Evolutionary conservation across 371 early-diverging fungal genomes (phyloP).

Genomic region (Dichotomocladium elegans): DNA sequence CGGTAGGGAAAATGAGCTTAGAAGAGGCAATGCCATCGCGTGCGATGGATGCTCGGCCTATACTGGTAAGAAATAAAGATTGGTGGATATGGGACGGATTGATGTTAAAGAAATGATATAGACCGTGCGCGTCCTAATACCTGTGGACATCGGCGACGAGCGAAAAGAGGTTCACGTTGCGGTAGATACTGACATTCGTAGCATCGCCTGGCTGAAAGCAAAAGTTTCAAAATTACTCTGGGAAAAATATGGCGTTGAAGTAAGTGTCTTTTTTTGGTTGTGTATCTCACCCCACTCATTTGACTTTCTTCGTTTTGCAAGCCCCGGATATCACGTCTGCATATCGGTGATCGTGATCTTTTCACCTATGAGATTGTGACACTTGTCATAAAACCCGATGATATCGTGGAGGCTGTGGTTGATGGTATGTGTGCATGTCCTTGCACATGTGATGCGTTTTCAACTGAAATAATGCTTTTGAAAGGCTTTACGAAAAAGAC

Average conservation of each 20-base stretch:
- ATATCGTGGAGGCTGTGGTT: neutral
- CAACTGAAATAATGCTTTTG: too few relatives aligned
- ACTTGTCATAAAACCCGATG: neutral
- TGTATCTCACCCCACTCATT: too few relatives aligned
- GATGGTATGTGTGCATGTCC: slow-evolving; percentile 11
- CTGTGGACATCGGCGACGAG: neutral
- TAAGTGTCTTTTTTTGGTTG: neutral
- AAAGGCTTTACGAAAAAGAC: slow-evolving; percentile 16
- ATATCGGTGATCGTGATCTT: neutral
- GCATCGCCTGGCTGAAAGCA: slow-evolving; percentile 13
- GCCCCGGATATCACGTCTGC: neutral
- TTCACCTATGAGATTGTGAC: neutral
- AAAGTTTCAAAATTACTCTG: slow-evolving; percentile 19
- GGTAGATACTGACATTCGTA: slow-evolving; percentile 7
- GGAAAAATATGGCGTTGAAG: slow-evolving; percentile 24
- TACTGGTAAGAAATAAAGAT: too few relatives aligned
- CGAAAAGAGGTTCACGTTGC: slow-evolving; percentile 6
- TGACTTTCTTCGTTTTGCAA: neutral
- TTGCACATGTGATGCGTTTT: too few relatives aligned
- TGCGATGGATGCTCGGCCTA: too few relatives aligned
- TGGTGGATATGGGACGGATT: too few relatives aligned
- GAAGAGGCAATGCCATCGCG: too few relatives aligned
- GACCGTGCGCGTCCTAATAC: slow-evolving; percentile 7
- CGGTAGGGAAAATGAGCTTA: too few relatives aligned
- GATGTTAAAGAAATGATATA: too few relatives aligned